Evolutionary conservation across 2,329 filamentous ascomycete species (phyloP), one percentile per base, ranked within the genome.

Genomic region (Diaporthe batatas): DNA sequence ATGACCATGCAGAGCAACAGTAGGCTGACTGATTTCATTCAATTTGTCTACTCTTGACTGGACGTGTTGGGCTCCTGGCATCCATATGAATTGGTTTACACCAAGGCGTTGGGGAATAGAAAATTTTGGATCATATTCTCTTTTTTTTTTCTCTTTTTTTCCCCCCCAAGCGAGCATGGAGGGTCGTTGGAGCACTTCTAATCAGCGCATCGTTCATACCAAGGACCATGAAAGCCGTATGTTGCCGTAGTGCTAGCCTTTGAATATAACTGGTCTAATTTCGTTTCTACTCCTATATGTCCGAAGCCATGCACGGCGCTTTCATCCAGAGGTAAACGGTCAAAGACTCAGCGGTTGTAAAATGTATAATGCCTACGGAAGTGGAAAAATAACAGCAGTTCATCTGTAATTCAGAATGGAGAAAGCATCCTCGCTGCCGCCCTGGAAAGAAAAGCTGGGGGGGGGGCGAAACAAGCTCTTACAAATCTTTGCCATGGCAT

Each of bases 381-480:
- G 29, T 29, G 29, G 29, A 3, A 29, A 29, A 29, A 29, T n/a
- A 5, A 29, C 29, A 29, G 29, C 2, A 29, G 29, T 2, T 29
- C 29, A 91, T 0, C 90, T 90, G 76, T 91, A 91, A 36, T 86
- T 84, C 18, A 91, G 79, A 16, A 91, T 77, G 21, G 53, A 32
- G 11, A 47, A 21, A 3, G 39, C 44, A 6, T 36, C 47, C 59
- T 86, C 83, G 44, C 4, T n/a, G 25, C 29, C 57, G 14, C 77
- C 21, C 36, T 79, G 81, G 70, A 87, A 85, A 54, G 84, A 81
- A 82, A 86, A 91, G 32, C 89, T 84, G 76, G 88, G 29, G 5
- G 29, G 29, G 87, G 55, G 87, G 55, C 91, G 80, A 73, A 91
- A 85, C 72, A 89, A 91, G 58, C 87, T 85, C 2, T 89, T 89